phyloP scores from a whole-genome alignment of 2,329 filamentous ascomycete genomes.

The Immersiporthe knoxdaviesiana region DNA sequence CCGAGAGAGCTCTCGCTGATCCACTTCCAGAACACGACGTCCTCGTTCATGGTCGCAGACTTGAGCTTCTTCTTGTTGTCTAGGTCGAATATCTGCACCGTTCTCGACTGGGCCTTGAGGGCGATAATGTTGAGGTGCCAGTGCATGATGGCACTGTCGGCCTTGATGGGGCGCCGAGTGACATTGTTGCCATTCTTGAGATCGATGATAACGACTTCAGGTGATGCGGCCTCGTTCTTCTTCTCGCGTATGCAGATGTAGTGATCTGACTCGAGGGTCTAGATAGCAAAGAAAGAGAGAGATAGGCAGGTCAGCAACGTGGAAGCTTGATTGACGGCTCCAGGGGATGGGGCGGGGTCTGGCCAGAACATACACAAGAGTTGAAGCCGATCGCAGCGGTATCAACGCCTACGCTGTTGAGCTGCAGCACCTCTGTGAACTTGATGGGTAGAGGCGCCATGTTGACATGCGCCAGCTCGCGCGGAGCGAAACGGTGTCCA shows the following conservation, averaged over 20 bases:
- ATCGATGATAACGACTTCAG: conserved; percentile 96
- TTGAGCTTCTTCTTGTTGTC: conserved; percentile 93
- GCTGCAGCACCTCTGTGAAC: conserved; percentile 47
- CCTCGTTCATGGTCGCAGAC: conserved; percentile 94
- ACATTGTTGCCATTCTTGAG: conserved; percentile 98
- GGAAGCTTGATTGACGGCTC: background rate
- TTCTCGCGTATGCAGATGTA: conserved; percentile 97
- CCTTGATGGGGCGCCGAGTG: conserved; percentile 93
- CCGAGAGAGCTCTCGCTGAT: conserved; percentile 87
- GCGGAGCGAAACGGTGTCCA: conserved; percentile 31
- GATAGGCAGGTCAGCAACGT: conserved; percentile 24
- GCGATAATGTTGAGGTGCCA: conserved; percentile 96
- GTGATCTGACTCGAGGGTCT: conserved; percentile 98
- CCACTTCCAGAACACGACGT: conserved; percentile 99
- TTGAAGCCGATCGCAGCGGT: conserved; percentile 74
- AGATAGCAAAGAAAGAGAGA: conserved; percentile 25
- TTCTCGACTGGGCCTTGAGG: conserved; percentile 90
- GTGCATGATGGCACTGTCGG: conserved; percentile 99
- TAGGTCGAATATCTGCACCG: conserved; percentile 97
- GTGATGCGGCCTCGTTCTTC: conserved; percentile 78
- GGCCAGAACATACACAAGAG: conserved; percentile 69
- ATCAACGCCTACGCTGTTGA: conserved; percentile 43
- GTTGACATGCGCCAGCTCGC: conserved; percentile 40
- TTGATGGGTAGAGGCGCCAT: conserved; percentile 46
- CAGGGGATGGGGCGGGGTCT: background rate